Evolutionary conservation across 2,329 filamentous ascomycete species (phyloP), one percentile per base, ranked within the genome.

Genomic region (Aspergillus candidus): DNA sequence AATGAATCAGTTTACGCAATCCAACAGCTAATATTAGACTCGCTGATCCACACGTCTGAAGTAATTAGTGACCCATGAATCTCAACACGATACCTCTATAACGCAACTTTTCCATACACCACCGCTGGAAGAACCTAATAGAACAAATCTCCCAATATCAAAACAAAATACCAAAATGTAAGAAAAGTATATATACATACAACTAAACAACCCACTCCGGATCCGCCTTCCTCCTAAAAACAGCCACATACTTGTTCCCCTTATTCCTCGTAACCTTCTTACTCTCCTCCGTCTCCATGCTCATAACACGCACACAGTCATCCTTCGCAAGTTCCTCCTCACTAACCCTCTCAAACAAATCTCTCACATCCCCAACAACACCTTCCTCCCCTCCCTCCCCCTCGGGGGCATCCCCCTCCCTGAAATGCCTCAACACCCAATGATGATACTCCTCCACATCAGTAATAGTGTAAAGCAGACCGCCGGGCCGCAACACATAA

Each of bases 201-300:
- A 27, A 10, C 2, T 27, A 7, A 48, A 38, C 34, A 50, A 61
- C 55, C 88, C 88, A 94, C 13, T 79, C 75, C 6, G 88, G 89
- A 71, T 95, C 84, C 60, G 86, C 82, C 50, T 84, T 69, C 50
- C 93, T 81, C 60, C 85, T 78, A 65, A 93, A 98, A 39, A 94
- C 79, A 33, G 89, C 91, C 38, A 97, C 84, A 69, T 86, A 94
- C 70, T 97, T 98, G 61, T 82, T 79, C 0, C 93, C 93, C 34
- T 86, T 81, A 69, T 97, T 95, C 62, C 93, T 80, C 56, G 83
- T 80, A 11, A 98, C 93, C 72, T 98, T 98, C 74, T 95, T 96
- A 30, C 90, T 88, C 72, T 98, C 94, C 67, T 98, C 93, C 3
- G 94, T 98, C 70, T 93, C 89, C 31, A 76, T 70, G 50, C 75